Percentiles rank a stretch among this genome's conserved stretches.
phyloP scores from a whole-genome alignment of 73 alveolate genomes.

The Paramecium biaurelia region DNA sequence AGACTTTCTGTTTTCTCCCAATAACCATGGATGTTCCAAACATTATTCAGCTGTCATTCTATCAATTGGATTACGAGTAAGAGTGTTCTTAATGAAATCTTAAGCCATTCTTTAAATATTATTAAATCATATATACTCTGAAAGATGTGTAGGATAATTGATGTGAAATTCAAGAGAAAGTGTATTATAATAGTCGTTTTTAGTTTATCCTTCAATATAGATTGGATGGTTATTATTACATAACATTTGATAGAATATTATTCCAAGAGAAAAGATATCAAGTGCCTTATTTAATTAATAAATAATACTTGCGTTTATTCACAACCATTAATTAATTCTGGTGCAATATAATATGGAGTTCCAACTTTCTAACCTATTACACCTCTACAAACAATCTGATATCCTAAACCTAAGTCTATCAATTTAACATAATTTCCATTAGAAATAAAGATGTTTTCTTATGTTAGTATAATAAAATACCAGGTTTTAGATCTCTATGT shows the following conservation, averaged over 20 bases:
- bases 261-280: neutral
- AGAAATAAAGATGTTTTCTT: neutral
- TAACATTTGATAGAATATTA: neutral
- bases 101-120: neutral
- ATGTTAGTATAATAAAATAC: neutral
- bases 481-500: slow-evolving; percentile 55
- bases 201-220: neutral
- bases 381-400: neutral
- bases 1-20: slow-evolving; percentile 8
- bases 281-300: neutral
- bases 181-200: neutral
- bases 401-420: neutral
- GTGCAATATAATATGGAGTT: slow-evolving; percentile 30
- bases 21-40: slow-evolving; percentile 18
- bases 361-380: neutral
- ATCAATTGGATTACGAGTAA: neutral
- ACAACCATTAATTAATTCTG: neutral
- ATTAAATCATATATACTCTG: neutral
- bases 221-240: neutral
- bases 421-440: neutral
- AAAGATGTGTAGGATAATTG: neutral
- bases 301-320: neutral
- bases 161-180: neutral
- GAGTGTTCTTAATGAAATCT: neutral
- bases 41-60: slow-evolving; percentile 26